Evolutionary conservation across 495 filamentous ascomycete genomes (phyloP), one percentile per base, ranked within the genome.

Genomic region (Talaromyces thailandensis): DNA sequence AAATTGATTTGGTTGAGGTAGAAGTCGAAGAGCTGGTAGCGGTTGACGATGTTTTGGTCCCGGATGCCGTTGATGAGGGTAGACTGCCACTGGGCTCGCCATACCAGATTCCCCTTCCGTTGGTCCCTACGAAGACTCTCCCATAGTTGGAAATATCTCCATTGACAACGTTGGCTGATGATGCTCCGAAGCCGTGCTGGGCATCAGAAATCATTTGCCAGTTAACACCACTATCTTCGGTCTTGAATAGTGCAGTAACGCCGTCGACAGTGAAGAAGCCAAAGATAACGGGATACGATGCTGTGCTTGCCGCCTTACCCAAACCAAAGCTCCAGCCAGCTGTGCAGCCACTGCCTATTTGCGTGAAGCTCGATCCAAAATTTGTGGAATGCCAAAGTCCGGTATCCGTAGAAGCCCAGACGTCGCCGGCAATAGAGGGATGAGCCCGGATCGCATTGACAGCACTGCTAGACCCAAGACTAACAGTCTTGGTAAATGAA

Each of bases 91-190:
- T 57, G 26, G 57, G 57, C 9, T 40, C 57, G 2, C 65, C 82
- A 63, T 78, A 82, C 40, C 84, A 79, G 4, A 84, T 81, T 32
- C 83, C 82, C 2, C 83, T 73, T 1, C 83, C 83, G 56, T 86
- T 85, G 0, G 82, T 85, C 1, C 82, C 83, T 26, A 85, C 74
- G 58, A 78, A 84, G 0, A 85, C 82, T 61, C 76, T 75, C 16
- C 79, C 79, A 23, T 73, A 75, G 4, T 71, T 73, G 37, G 78
- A 79, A 57, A 73, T 71, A 62, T 77, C 81, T 14, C 79, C 81
- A 12, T 73, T 76, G 14, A 84, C 67, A 59, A 68, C 74, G 62
- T 76, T 79, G 37, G 70, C 67, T 58, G 73, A 69, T 6, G 82
- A 75, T 5, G 76, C 66, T 6, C 81, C 83, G 62, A 85, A 83